Base-by-base conservation (phyloP, 2,329 filamentous ascomycete species). In the Trichoderma atrobrunneum region DNA sequence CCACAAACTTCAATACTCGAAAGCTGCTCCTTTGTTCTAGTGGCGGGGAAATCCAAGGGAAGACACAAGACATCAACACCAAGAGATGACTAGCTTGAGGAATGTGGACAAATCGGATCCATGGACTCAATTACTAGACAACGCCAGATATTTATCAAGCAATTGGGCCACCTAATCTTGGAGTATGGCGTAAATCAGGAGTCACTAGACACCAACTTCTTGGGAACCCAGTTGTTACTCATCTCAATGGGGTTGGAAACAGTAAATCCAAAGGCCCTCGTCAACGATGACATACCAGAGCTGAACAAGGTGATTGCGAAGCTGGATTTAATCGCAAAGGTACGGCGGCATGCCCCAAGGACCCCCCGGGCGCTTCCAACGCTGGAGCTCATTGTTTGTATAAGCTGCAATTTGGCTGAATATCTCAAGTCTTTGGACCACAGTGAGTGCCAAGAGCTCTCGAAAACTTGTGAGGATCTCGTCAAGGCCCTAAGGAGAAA, bases 401-500 rank as follows among this genome's bases (percentile, higher is more conserved):
- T 10, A n/a, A 16, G 34, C 32, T 34, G 14, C 34, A n/a, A n/a
- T n/a, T n/a, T n/a, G n/a, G n/a, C n/a, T n/a, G n/a, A n/a, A n/a
- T n/a, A n/a, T n/a, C n/a, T n/a, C 7, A 48, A 48, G 0, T 48
- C 39, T 48, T 48, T 4, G 18, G 18, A 48, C 18, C 2, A n/a
- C 18, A 48, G 21, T n/a, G 39, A 48, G 39, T 2, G 16, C 0
- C 18, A 48, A n/a, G 0, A 43, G 39, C 39, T 48, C 8, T 48
- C 8, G 3, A n/a, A 2, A 48, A 5, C 10, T 3, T 48, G 39
- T 11, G 18, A 48, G 3, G 8, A 5, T 48, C 39, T 48, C 4
- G 3, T 11, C 1, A 2, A 48, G 3, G 18, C 18, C 16, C 8
- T 48, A 48, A 3, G 7, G 1, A 3, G 0, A 2, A 4, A 48